Evolutionary conservation across 805 yeast genomes (phyloP), one percentile per base, ranked within the genome.

Genomic region (Candida glaebosa): DNA sequence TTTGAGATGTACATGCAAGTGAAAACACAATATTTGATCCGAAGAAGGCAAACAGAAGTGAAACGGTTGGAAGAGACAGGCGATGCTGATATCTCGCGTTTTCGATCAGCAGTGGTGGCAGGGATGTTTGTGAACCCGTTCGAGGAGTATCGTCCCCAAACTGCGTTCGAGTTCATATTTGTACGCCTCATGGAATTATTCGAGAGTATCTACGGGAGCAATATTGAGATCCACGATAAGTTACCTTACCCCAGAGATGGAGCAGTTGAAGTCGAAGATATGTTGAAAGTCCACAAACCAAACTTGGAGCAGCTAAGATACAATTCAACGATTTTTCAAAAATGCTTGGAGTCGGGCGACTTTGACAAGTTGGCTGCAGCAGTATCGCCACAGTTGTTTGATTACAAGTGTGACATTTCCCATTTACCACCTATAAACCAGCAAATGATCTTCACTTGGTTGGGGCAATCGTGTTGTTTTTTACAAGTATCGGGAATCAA

Each of bases 51-150:
- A 26, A 36, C 53, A 43, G 56, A 61, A 44, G 53, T 54, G 17
- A 44, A 56, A 24, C 54, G 52, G 40, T 34, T 48, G 24, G 34
- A 35, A 44, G 37, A 42, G 15, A 31, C 45, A 8, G 35, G 37
- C 7, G 50, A 43, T n/a, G 39, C 44, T 18, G 53, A 50, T 31
- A 45, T 52, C 16, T 19, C 52, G 37, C 59, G 54, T 45, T 69
- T 63, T 52, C 54, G 47, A 39, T 63, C 70, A n/a, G 69, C 67
- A 4, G 61, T 60, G 2, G 60, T 87, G 1, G 75, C 76, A 15
- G 96, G 97, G 7, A 69, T 89, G 51, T 91, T 78, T 63, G 93
- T 87, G 44, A 91, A 91, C 54, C 98, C 98, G 2, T 91, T 91
- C 58, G 75, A 75, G 14, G 96, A 91, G 57, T 91, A 91, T 57